phyloP scores from a whole-genome alignment of 148 eudicot species.

The Pharnaceum exiguum region DNA sequence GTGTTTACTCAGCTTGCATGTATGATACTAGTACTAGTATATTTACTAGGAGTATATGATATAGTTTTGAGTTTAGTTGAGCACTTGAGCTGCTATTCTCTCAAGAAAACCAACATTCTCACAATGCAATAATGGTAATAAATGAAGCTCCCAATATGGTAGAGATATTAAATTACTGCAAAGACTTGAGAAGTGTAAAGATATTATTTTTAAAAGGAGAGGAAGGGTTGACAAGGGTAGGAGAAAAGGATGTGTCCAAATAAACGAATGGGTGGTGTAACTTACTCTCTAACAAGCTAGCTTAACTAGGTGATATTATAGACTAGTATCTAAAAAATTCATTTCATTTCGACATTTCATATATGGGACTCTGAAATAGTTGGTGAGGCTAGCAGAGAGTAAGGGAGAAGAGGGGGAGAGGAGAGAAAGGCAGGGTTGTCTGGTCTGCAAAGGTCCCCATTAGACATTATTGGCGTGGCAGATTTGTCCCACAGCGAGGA shows the following conservation, averaged over 20 bases:
- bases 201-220: neutral
- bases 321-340: too few species aligned
- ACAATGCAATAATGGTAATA: slow-evolving; percentile 13
- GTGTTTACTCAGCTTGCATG: neutral
- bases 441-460: slow-evolving; percentile 26
- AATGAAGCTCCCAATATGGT: slow-evolving; percentile 2
- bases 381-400: slow-evolving; percentile 6
- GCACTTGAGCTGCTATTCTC: slow-evolving; percentile 4
- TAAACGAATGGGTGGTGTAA: neutral
- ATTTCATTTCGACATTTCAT: too few species aligned
- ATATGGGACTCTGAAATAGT: slow-evolving; percentile 13
- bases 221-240: neutral
- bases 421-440: slow-evolving; percentile 23
- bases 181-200: too few species aligned
- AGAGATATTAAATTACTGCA: neutral
- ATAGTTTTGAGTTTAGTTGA: neutral
- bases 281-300: too few species aligned
- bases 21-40: too few species aligned
- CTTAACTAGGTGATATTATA: too few species aligned
- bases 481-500: slow-evolving; percentile 37
- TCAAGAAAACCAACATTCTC: slow-evolving; percentile 44
- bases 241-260: neutral
- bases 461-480: slow-evolving; percentile 45
- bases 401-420: slow-evolving; percentile 6
- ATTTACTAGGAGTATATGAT: neutral